A percentile compares a stretch with the other conserved stretches of the same genome.
These are phyloP conservation scores for Cercospora canescens DNA, from an alignment of 2,329 filamentous ascomycete species.

Conservation along the genomic window DNA sequence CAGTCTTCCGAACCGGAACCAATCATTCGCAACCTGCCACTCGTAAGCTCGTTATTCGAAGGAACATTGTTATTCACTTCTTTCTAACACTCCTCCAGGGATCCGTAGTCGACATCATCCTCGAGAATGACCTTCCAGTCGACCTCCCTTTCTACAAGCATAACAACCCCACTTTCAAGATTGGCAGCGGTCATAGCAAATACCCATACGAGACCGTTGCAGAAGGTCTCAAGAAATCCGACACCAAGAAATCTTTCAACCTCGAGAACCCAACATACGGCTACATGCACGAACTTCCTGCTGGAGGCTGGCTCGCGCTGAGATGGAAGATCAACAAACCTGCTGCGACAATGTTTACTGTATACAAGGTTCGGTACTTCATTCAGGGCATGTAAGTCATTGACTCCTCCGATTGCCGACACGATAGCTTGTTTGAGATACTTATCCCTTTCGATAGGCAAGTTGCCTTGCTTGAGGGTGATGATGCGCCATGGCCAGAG, in stretches of 20 bases:
- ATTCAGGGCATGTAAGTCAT: slow-evolving; percentile 24
- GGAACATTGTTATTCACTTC: background rate
- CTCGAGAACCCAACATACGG: slow-evolving; percentile 17
- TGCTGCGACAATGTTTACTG: slow-evolving; percentile 25
- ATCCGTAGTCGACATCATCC: slow-evolving; percentile 23
- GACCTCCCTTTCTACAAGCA: slow-evolving; percentile 24
- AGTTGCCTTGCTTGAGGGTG: slow-evolving; percentile 22
- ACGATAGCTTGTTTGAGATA: background rate
- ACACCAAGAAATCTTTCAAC: slow-evolving; percentile 9
- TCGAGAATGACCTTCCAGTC: slow-evolving; percentile 21
- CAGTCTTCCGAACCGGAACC: slow-evolving; percentile 21
- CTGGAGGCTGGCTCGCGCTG: slow-evolving; percentile 22
- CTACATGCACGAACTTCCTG: slow-evolving; percentile 23
- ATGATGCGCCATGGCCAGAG: slow-evolving; percentile 21
- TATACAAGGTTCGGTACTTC: slow-evolving; percentile 20
- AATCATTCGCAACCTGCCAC: slow-evolving; percentile 9
- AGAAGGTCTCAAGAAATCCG: background rate
- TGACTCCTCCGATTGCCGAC: no score
- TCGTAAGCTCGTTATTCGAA: background rate
- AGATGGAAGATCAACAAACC: slow-evolving; percentile 22
- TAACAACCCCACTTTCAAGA: slow-evolving; percentile 21
- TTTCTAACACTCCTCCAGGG: slow-evolving; percentile 11
- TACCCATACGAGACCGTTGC: slow-evolving; percentile 13
- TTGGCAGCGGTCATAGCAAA: slow-evolving; percentile 17
- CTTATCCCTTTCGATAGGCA: background rate